Evolutionary conservation across 2,329 filamentous ascomycete genomes (phyloP).

Genomic region (Xenosphaeropsis pyriputrescens): DNA sequence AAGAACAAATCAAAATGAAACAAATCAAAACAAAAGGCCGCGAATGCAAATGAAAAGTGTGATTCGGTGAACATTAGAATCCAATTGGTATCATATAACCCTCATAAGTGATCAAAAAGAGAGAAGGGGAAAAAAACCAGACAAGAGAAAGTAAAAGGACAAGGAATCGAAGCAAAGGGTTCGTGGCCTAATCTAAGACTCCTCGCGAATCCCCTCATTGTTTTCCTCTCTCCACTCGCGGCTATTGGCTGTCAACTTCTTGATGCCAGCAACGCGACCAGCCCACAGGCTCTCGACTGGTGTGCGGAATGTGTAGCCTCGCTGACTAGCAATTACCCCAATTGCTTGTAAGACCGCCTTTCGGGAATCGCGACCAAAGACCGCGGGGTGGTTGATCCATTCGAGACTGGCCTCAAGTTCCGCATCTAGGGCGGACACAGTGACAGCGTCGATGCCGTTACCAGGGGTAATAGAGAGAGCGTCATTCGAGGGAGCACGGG

Average conservation of each 20-base stretch:
- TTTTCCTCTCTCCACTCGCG: constrained; percentile 88
- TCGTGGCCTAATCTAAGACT: not conserved
- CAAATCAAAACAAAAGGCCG: too few species aligned
- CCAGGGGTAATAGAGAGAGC: constrained; percentile 29
- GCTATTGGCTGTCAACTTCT: constrained; percentile 66
- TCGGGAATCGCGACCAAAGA: constrained; percentile 84
- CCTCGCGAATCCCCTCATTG: constrained; percentile 2
- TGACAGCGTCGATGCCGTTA: constrained; percentile 63
- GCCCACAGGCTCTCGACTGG: constrained; percentile 86
- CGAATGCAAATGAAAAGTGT: too few species aligned
- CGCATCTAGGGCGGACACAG: constrained; percentile 75
- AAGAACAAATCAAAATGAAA: too few species aligned
- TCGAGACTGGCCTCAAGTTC: constrained; percentile 85
- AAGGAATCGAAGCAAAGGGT: too few species aligned
- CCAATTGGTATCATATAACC: too few species aligned
- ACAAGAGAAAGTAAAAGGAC: too few species aligned
- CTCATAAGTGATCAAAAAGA: too few species aligned
- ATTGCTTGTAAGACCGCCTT: constrained; percentile 96
- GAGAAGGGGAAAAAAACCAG: too few species aligned
- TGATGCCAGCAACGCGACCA: constrained; percentile 65
- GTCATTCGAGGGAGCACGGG: constrained; percentile 36
- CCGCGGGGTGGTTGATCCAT: constrained; percentile 94
- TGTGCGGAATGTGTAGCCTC: constrained; percentile 85
- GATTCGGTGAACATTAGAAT: too few species aligned
- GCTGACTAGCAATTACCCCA: constrained; percentile 87